Percentiles rank a stretch among this genome's conserved stretches.
phyloP scores from a whole-genome alignment of 768 basidiomycete genomes.

The Mycena kentingensis region DNA sequence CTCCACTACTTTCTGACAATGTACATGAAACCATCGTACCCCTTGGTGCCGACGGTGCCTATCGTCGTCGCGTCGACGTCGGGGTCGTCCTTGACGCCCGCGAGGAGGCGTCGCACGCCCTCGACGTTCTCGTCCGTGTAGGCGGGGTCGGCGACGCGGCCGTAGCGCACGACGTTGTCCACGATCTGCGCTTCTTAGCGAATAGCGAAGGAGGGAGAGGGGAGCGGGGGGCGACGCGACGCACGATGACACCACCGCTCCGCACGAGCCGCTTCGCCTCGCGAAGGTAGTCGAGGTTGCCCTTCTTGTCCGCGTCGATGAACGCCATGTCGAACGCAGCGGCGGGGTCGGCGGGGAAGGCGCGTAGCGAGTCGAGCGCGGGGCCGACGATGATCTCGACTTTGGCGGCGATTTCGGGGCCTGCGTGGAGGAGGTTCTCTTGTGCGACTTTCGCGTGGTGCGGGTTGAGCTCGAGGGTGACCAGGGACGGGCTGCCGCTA shows the following conservation, averaged over 20 bases:
- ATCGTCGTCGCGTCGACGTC: conserved; percentile 35
- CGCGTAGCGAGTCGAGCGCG: conserved; percentile 51
- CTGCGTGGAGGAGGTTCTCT: conserved; percentile 56
- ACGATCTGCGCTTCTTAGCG: conserved; percentile 31
- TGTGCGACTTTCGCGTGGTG: conserved; percentile 55
- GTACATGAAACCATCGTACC: conserved; percentile 37
- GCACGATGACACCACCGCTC: conserved; percentile 47
- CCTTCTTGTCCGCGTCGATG: conserved; percentile 55
- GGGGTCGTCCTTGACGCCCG: conserved; percentile 37
- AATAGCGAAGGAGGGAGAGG: neutral
- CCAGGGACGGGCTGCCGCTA: too few species aligned
- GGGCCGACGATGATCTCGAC: conserved; percentile 53
- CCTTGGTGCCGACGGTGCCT: conserved; percentile 34
- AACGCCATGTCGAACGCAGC: conserved; percentile 49
- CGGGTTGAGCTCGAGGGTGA: conserved; percentile 49
- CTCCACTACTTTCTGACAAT: conserved; percentile 20
- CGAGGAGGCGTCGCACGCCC: conserved; percentile 38
- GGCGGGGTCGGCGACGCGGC: conserved; percentile 31
- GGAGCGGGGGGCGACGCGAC: conserved; percentile 14
- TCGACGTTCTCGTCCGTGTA: conserved; percentile 22
- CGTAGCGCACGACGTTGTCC: conserved; percentile 43
- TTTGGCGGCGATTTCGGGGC: conserved; percentile 52
- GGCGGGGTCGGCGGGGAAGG: conserved; percentile 45
- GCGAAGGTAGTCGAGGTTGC: conserved; percentile 42
- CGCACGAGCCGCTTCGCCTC: conserved; percentile 46